Percentiles rank a stretch among this genome's conserved stretches.
Conservation (phyloP, 768 basidiomycete genomes). For the Naganishia vishniacii region DNA sequence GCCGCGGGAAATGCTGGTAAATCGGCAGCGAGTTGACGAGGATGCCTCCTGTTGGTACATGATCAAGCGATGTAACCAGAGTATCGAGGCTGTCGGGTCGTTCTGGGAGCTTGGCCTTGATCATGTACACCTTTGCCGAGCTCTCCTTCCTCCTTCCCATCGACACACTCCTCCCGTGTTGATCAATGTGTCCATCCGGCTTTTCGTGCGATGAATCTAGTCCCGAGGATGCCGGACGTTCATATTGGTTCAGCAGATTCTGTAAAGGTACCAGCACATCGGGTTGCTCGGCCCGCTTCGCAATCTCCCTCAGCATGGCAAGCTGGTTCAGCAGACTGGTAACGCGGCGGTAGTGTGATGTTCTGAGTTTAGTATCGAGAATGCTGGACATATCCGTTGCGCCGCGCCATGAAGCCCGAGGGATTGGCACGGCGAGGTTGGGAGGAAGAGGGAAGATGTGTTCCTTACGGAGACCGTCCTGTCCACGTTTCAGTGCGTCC, state of each 20-base stretch:
- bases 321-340: conserved; percentile 41
- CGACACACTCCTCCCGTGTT: conserved; percentile 76
- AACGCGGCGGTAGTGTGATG: conserved; percentile 65
- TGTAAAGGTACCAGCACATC: conserved; percentile 31
- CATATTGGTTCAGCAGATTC: conserved; percentile 31
- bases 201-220: conserved; percentile 51
- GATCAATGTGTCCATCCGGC: conserved; percentile 62
- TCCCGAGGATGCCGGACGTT: conserved; percentile 24
- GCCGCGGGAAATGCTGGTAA: conserved; percentile 67
- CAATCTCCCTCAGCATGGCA: conserved; percentile 36
- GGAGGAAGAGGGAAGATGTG: conserved; percentile 75
- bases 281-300: conserved; percentile 32
- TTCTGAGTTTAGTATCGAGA: conserved; percentile 61
- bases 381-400: conserved; percentile 58
- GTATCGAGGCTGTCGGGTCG: not conserved
- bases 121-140: conserved; percentile 87
- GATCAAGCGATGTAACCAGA: conserved; percentile 3
- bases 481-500: conserved; percentile 58
- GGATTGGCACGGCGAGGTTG: conserved; percentile 58
- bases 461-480: conserved; percentile 58
- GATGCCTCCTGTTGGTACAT: conserved; percentile 57
- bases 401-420: conserved; percentile 65
- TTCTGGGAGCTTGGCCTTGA: conserved; percentile 46
- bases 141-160: conserved; percentile 84
- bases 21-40: conserved; percentile 81